Evolutionary conservation across 192 early-diverging fungal species (phyloP).

Genomic region (Funneliformis mosseae): DNA sequence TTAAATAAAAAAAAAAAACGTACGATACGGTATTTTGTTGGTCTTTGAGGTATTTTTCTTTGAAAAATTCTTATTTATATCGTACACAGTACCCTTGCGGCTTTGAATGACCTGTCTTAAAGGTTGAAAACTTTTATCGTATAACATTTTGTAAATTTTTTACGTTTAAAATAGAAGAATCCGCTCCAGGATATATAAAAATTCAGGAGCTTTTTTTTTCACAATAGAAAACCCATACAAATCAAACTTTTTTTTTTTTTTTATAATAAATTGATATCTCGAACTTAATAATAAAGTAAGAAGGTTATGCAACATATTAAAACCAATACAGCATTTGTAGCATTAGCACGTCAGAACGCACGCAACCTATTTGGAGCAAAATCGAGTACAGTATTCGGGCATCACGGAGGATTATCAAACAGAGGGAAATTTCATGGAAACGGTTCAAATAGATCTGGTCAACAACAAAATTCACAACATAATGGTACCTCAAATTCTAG

Average conservation of each 20-base stretch:
- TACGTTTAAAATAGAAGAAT: neutral
- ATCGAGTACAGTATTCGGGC: neutral
- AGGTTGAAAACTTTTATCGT: too few relatives aligned
- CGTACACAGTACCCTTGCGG: too few relatives aligned
- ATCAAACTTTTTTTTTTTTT: too few relatives aligned
- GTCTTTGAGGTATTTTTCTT: too few relatives aligned
- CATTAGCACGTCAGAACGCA: conserved; percentile 24
- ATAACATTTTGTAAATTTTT: too few relatives aligned
- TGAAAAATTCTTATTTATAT: too few relatives aligned
- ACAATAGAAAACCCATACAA: neutral
- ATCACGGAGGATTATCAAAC: neutral
- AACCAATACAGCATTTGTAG: conserved; percentile 21
- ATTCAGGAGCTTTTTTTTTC: too few relatives aligned
- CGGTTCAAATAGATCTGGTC: neutral
- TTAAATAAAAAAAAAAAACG: neutral
- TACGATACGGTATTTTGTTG: too few relatives aligned
- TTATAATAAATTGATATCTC: too few relatives aligned
- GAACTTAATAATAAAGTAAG: neutral
- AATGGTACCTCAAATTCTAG: neutral
- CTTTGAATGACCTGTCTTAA: too few relatives aligned
- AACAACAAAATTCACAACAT: neutral
- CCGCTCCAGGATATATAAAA: neutral
- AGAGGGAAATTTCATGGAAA: neutral
- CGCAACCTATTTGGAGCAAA: conserved; percentile 17
- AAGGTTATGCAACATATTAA: conserved; percentile 29